Evolutionary conservation across 2,329 filamentous ascomycete genomes (phyloP), one percentile per base, ranked within the genome.

Genomic region (Alternaria novae-zelandiae): DNA sequence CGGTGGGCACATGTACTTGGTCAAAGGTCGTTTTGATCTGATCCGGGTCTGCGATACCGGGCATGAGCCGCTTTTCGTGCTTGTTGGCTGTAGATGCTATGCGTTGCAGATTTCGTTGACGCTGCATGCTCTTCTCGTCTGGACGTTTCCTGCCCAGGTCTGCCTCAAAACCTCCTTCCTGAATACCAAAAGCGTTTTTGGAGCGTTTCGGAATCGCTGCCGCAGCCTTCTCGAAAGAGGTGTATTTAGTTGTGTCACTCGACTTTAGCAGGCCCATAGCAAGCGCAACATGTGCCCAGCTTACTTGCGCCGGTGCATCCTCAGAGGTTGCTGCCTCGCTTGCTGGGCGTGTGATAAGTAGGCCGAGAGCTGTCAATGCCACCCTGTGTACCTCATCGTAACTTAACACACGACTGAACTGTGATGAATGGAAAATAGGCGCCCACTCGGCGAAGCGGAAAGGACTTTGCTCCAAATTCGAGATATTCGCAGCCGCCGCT

Each of bases 11-110:
- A 72, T 97, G 93, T 20, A 99, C 91, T 76, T 97, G 92, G 23
- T 88, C 85, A 76, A 98, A 99, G 0, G 93, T 96, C 0, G 92
- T 96, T 65, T 89, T 89, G 68, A 99, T 93, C 72, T 91, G 91
- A 50, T 90, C 85, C 7, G 92, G 88, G 74, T 97, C 89, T 36
- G 97, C 89, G 4, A 98, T 90, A 10, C 95, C 94, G 4, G 88
- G 87, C 49, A 97, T 83, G 8, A 99, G 85, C 70, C 90, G 91
- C 78, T 93, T 92, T 79, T 98, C 96, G 68, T 97, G 90, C 55
- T 89, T 85, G 60, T 91, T 94, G 70, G 76, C 76, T 17, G 57
- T 71, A n/a, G 47, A 26, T 10, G 65, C 59, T 30, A 79, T 73
- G 11, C 62, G 72, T 28, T 72, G 61, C 87, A 89, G 45, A 84